Conservation (phyloP, 805 yeast species). For the Priceomyces castillae region DNA sequence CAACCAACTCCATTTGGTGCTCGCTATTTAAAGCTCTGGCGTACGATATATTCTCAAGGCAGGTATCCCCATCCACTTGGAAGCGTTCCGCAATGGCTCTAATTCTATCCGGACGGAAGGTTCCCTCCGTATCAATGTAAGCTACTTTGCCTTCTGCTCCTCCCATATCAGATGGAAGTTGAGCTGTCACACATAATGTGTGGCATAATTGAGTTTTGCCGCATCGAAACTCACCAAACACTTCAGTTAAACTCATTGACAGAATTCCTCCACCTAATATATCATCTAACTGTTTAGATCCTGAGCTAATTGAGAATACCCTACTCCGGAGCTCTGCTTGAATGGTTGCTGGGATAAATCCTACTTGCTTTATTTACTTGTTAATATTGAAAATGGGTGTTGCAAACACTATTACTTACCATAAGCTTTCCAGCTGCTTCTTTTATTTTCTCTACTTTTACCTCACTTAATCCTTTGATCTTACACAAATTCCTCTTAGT, state of each 20-base stretch:
- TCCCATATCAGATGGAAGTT: constrained; percentile 15
- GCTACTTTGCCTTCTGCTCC: constrained; percentile 19
- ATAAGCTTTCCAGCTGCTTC: too few species aligned
- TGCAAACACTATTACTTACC: constrained; percentile 8
- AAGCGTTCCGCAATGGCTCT: constrained; percentile 15
- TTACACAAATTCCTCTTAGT: constrained; percentile 15
- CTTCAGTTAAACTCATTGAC: constrained; percentile 17
- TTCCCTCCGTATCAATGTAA: constrained; percentile 17
- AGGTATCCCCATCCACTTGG: constrained; percentile 14
- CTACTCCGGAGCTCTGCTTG: constrained; percentile 14
- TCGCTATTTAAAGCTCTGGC: constrained; percentile 17
- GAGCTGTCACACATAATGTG: constrained; percentile 16
- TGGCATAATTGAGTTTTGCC: constrained; percentile 19
- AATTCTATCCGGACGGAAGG: constrained; percentile 17
- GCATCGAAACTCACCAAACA: constrained; percentile 18
- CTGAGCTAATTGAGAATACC: constrained; percentile 11
- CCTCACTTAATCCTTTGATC: too few species aligned
- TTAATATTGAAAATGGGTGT: not conserved
- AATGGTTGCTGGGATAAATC: constrained; percentile 14
- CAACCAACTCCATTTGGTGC: constrained; percentile 15
- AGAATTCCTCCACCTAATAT: constrained; percentile 16
- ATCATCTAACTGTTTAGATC: constrained; percentile 16
- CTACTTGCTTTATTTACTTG: constrained; percentile 9
- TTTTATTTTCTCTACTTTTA: too few species aligned
- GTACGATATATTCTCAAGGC: constrained; percentile 15